Evolutionary conservation across 257 asterid species (phyloP).

Genomic region (Solanum chmielewskii): DNA sequence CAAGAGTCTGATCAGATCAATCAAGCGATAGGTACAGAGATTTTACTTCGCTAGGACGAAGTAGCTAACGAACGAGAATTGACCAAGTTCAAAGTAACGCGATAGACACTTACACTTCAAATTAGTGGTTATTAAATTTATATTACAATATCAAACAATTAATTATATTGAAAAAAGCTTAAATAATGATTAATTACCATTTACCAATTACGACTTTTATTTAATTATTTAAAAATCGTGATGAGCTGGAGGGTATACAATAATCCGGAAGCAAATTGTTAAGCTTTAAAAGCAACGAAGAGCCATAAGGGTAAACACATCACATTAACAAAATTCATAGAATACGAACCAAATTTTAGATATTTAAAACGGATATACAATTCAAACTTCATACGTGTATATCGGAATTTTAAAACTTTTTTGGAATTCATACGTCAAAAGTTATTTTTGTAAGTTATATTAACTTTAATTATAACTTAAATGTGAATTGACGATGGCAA

Average conservation of each 20-base stretch:
- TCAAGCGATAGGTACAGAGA: too few species aligned
- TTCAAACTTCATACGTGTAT: not conserved
- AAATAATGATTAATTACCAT: not conserved
- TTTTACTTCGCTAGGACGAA: too few species aligned
- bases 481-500: not conserved
- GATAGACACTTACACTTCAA: not conserved
- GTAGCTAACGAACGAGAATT: accelerated
- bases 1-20: too few species aligned
- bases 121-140: not conserved
- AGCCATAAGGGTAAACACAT: not conserved
- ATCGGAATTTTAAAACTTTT: too few species aligned
- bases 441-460: not conserved
- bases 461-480: too few species aligned
- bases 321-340: not conserved
- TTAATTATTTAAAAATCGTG: not conserved
- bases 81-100: not conserved
- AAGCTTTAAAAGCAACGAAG: not conserved
- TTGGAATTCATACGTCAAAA: not conserved
- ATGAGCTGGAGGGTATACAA: not conserved
- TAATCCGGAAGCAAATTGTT: not conserved
- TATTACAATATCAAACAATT: too few species aligned
- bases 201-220: not conserved
- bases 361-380: not conserved
- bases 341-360: not conserved
- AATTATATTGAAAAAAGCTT: not conserved